Conservation (phyloP, 768 basidiomycete genomes). For the Lactarius sanguifluus region DNA sequence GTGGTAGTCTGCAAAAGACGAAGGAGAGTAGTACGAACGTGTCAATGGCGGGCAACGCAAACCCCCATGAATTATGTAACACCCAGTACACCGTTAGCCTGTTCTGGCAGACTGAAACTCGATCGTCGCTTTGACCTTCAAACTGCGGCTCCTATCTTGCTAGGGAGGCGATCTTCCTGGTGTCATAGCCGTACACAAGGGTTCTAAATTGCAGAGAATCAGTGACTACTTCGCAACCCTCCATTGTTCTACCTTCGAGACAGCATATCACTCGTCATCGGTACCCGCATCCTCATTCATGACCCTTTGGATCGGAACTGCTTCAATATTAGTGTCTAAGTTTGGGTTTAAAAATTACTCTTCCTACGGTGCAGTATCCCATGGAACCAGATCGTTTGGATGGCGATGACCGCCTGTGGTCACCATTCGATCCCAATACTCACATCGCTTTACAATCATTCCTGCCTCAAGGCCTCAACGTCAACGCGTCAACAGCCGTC, state of each 20-base stretch:
- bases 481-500: neutral
- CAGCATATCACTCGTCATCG: neutral
- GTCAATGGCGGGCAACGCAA: neutral
- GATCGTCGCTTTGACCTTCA: too few relatives aligned
- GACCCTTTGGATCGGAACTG: neutral
- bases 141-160: neutral
- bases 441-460: neutral
- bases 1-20: neutral
- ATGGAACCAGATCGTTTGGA: neutral
- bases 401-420: neutral
- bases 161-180: neutral
- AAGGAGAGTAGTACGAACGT: neutral
- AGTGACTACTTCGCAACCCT: too few relatives aligned
- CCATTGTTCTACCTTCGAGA: neutral
- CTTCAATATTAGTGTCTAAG: neutral
- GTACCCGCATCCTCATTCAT: neutral
- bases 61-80: neutral
- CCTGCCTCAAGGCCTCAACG: neutral
- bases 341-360: neutral
- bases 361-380: neutral
- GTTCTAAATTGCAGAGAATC: neutral
- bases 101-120: too few relatives aligned
- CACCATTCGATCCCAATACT: neutral
- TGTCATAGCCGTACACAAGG: too few relatives aligned
- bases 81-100: too few relatives aligned